Evolutionary conservation across 768 basidiomycete genomes (phyloP).

Genomic region (Glaciozyma martinii): DNA sequence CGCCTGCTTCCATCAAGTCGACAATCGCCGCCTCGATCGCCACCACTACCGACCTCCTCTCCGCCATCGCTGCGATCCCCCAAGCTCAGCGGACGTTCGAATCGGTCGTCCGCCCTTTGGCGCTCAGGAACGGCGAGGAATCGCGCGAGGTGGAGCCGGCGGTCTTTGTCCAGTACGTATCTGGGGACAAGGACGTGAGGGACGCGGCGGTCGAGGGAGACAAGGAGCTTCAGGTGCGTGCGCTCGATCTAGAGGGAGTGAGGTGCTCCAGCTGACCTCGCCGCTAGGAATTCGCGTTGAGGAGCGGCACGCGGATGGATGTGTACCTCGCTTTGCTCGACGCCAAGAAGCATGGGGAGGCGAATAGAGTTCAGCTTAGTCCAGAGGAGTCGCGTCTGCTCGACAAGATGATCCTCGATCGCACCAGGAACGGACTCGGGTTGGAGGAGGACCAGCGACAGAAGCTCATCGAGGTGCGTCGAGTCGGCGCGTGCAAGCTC

Average conservation of each 20-base stretch:
- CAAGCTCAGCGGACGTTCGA: constrained; percentile 31
- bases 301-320: constrained; percentile 55
- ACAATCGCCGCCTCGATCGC: constrained; percentile 6
- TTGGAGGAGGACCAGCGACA: constrained; percentile 57
- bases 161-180: constrained; percentile 74
- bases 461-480: constrained; percentile 44
- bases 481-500: neutral
- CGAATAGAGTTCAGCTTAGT: constrained; percentile 51
- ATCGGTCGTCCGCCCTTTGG: constrained; percentile 22
- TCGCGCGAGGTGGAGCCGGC: constrained; percentile 36
- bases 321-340: constrained; percentile 61
- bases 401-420: constrained; percentile 71
- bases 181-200: constrained; percentile 61
- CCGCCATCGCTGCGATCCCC: constrained; percentile 21
- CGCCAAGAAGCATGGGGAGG: constrained; percentile 60
- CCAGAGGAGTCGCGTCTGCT: constrained; percentile 66
- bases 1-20: neutral
- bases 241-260: constrained; percentile 38
- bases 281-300: constrained; percentile 15
- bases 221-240: constrained; percentile 47
- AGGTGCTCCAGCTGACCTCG: neutral
- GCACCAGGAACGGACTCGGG: constrained; percentile 67
- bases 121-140: constrained; percentile 11
- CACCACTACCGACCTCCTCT: constrained; percentile 1
- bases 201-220: constrained; percentile 72